These are phyloP conservation scores for Diplocarpon rosae DNA, from an alignment of 2,329 filamentous ascomycete species.

Conservation along the genomic window DNA sequence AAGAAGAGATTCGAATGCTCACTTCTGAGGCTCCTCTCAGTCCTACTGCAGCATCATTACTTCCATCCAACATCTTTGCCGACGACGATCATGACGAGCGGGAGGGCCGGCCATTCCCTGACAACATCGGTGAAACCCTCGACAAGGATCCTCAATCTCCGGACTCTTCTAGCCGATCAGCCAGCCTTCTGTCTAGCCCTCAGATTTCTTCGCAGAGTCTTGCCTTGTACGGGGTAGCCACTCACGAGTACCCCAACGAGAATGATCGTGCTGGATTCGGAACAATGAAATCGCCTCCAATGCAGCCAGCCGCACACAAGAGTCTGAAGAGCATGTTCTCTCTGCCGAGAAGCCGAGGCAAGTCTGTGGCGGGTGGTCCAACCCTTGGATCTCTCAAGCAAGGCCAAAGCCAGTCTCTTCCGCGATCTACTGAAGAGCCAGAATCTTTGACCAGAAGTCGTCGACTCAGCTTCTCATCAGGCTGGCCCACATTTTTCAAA, in stretches of 20 bases:
- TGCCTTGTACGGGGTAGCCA: conserved; percentile 34
- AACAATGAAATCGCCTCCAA: conserved; percentile 22
- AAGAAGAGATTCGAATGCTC: conserved; percentile 50
- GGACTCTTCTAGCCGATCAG: conserved; percentile 44
- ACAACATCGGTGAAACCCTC: conserved; percentile 29
- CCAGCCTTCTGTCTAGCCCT: conserved; percentile 49
- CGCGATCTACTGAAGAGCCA: conserved; percentile 45
- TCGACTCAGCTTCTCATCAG: conserved; percentile 41
- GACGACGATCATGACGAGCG: conserved; percentile 48
- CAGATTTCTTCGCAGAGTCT: conserved; percentile 49
- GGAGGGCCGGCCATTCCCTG: conserved; percentile 19
- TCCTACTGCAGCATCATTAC: conserved; percentile 61
- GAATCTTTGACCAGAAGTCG: conserved; percentile 42
- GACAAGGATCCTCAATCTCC: conserved; percentile 47
- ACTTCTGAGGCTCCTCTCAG: conserved; percentile 61
- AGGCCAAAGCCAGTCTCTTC: conserved; percentile 69
- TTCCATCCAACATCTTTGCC: conserved; percentile 55
- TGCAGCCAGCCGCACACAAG: conserved; percentile 34
- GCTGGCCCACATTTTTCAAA: conserved; percentile 38
- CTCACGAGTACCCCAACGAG: conserved; percentile 19
- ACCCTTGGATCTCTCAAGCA: conserved; percentile 58
- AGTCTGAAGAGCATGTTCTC: conserved; percentile 43
- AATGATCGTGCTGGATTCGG: conserved; percentile 22
- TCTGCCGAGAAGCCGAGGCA: conserved; percentile 45
- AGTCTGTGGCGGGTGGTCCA: conserved; percentile 50